phyloP scores from a whole-genome alignment of 1,139 yeast species.

The Suhomyces bokatorum region DNA sequence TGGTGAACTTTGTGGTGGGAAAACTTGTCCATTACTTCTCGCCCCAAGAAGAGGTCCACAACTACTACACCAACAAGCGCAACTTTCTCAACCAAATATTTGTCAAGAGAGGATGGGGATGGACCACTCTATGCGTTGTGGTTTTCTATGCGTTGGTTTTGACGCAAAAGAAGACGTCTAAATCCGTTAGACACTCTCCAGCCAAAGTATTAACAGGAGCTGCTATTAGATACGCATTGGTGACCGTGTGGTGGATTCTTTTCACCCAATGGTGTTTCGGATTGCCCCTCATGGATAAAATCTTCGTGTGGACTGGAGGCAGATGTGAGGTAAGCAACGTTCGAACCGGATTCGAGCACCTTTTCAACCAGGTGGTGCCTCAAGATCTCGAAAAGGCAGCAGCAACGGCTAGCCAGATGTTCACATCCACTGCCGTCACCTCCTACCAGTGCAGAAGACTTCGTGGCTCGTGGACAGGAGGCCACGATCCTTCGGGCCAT shows the following conservation, averaged over 20 bases:
- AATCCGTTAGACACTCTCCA: neutral
- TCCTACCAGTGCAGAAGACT: slow-evolving; percentile 59
- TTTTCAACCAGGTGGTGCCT: slow-evolving; percentile 7
- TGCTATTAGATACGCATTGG: slow-evolving; percentile 41
- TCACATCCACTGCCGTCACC: slow-evolving; percentile 25
- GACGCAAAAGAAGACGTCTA: neutral
- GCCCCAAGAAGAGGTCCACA: slow-evolving; percentile 41
- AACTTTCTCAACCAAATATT: slow-evolving; percentile 70
- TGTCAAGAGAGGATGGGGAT: slow-evolving; percentile 90
- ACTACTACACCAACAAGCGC: slow-evolving; percentile 61
- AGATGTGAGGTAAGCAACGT: slow-evolving; percentile 43
- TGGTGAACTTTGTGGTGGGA: slow-evolving; percentile 34
- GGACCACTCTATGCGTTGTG: slow-evolving; percentile 61
- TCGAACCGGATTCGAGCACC: slow-evolving; percentile 7
- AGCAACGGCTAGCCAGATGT: slow-evolving; percentile 17
- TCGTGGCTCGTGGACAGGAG: slow-evolving; percentile 83
- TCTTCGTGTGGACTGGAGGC: slow-evolving; percentile 84
- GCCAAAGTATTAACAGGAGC: slow-evolving; percentile 19
- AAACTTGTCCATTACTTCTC: slow-evolving; percentile 36
- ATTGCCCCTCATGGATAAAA: slow-evolving; percentile 82
- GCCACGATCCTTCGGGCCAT: slow-evolving; percentile 97
- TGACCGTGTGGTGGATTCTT: slow-evolving; percentile 79
- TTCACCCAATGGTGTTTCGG: slow-evolving; percentile 91
- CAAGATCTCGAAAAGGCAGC: neutral
- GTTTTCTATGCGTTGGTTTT: slow-evolving; percentile 27